Base-by-base conservation (phyloP, 1,139 yeast species). In the Chernovozyma aurita region DNA sequence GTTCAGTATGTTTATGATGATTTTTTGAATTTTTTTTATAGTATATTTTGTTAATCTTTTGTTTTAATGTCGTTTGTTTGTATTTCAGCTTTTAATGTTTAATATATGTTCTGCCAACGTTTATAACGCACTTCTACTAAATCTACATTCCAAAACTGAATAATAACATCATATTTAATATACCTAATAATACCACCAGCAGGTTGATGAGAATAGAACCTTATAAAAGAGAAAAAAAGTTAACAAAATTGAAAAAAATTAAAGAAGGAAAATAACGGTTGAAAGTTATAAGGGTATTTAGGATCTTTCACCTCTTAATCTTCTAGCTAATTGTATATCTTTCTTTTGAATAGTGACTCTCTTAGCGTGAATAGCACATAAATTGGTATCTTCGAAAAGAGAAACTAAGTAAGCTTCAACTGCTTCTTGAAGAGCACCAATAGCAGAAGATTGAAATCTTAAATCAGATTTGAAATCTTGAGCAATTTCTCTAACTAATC, bases 331-430 rank as follows among this genome's bases (percentile, higher is more conserved):
- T 53, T 70, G 75, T 56, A 70, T 70, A 50, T 70, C 76, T 61
- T 70, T 70, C 74, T 70, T 70, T 54, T 70, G 75, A 45, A 70
- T 70, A 70, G 65, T n/a, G n/a, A n/a, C n/a, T n/a, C n/a, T n/a
- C n/a, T n/a, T n/a, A n/a, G n/a, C n/a, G n/a, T n/a, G n/a, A n/a
- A n/a, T n/a, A n/a, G n/a, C n/a, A n/a, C n/a, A n/a, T n/a, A n/a
- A n/a, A n/a, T n/a, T n/a, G n/a, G n/a, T n/a, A n/a, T n/a, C n/a
- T n/a, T n/a, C n/a, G n/a, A n/a, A n/a, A n/a, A n/a, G n/a, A 14
- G 74, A 69, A 32, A 70, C 76, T 56, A 70, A 65, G 57, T 70
- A 70, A 38, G 76, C 76, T 57, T 70, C 76, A 31, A 70, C 75
- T 32, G 76, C 72, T 67, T 70, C 76, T 56, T 70, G 76, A 51